A percentile compares a stretch with the other conserved stretches of the same genome.
phyloP scores from a whole-genome alignment of 1,284 basidiomycete genomes.

The Leccinum cinnamomeum region DNA sequence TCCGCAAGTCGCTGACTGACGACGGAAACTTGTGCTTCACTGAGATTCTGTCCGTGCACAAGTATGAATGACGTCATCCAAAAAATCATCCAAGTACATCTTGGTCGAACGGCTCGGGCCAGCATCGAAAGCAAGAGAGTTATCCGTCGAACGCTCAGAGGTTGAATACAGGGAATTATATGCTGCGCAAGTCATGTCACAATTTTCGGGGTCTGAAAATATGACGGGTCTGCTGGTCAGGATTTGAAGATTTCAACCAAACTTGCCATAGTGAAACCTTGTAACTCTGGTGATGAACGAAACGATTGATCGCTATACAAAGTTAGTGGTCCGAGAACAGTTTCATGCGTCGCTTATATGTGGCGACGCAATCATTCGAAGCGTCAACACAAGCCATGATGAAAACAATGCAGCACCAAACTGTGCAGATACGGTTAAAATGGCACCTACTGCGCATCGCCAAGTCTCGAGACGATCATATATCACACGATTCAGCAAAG shows the following conservation, averaged over 20 bases:
- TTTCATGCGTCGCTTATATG: neutral
- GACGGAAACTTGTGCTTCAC: slow-evolving; percentile 23
- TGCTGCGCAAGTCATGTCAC: neutral
- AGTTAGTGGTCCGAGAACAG: neutral
- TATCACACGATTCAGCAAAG: neutral
- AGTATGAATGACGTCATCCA: slow-evolving; percentile 16
- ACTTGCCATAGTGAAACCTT: neutral
- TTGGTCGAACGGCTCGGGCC: neutral
- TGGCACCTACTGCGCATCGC: neutral
- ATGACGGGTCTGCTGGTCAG: neutral
- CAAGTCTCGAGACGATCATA: neutral
- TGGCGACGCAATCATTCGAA: neutral
- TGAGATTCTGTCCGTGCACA: slow-evolving; percentile 26
- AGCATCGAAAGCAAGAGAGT: slow-evolving; percentile 2
- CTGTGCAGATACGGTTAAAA: neutral
- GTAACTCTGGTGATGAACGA: neutral
- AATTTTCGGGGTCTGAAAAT: neutral
- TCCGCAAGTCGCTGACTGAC: slow-evolving; percentile 31
- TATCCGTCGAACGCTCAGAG: neutral
- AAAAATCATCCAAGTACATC: neutral
- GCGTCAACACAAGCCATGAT: neutral
- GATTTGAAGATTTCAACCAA: neutral
- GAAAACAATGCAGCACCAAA: neutral
- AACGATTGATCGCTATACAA: neutral
- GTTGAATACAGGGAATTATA: neutral